Base-by-base conservation (phyloP, 2,329 filamentous ascomycete species). In the Atkinsonella hypoxylon region DNA sequence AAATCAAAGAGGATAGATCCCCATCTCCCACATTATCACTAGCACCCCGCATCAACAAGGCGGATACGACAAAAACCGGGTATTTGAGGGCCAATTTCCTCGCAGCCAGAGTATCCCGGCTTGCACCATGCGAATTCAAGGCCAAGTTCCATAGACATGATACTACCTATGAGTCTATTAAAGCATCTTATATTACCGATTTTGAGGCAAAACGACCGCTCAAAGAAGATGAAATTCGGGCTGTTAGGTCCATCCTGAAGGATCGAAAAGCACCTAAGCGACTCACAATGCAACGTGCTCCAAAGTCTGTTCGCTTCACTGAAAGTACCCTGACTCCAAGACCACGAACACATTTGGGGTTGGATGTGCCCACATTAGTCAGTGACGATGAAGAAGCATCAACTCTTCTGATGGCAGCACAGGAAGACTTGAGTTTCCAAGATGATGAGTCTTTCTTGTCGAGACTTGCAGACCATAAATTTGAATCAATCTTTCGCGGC, bases 291-390 rank as follows among this genome's bases (percentile, higher is more conserved):
- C 54, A 45, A 17, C 56, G 57, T 18, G 51, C 57, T 22, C 61
- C 61, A 22, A 64, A 61, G 51, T 48, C 51, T 38, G 63, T 66
- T 17, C 62, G 62, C 15, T 66, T 66, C 49, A 58, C 55, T 7
- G 61, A 64, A 12, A 55, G 51, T 17, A 64, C 60, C 1, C 39
- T 57, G 3, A 59, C 56, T 31, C 61, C 62, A 15, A 60, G 49
- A 42, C 59, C 54, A 39, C 58, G 61, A 40, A 59, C 56, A 2
- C 62, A 59, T 32, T 17, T 55, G 30, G 62, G 62, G 18, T 48
- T 61, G 11, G 58, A 64, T 34, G 48, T 62, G 5, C 60, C 57
- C 2, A 59, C 53, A 45, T 49, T 40, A 41, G 47, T 32, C 46
- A 13, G 40, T 13, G 12, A 47, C n/a, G 44, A 53, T 15, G 46